phyloP scores from a whole-genome alignment of 129 eudicot species.

The Oenanthe sinensis region DNA sequence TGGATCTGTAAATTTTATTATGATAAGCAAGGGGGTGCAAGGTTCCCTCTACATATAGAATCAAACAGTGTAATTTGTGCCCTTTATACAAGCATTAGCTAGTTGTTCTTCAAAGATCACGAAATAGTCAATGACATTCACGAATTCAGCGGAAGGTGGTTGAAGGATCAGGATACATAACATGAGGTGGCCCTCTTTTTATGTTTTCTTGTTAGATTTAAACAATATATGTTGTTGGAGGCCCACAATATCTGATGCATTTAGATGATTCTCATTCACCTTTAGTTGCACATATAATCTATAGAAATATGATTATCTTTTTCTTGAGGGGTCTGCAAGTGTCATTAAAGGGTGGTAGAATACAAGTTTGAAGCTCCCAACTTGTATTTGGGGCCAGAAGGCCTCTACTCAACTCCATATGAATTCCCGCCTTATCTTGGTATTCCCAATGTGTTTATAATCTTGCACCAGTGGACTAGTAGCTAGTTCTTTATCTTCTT shows the following conservation, averaged over 20 bases:
- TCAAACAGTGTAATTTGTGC: neutral
- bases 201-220: neutral
- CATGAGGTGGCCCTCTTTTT: neutral
- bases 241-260: constrained; percentile 3
- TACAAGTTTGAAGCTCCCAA: neutral
- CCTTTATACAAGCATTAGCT: neutral
- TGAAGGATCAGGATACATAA: neutral
- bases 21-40: neutral
- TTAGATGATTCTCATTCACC: neutral
- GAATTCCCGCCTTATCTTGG: neutral
- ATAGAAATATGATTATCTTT: neutral
- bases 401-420: neutral
- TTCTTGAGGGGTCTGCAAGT: neutral
- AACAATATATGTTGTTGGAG: neutral
- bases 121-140: neutral
- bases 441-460: neutral
- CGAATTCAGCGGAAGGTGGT: constrained; percentile 7
- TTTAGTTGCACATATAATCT: neutral
- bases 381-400: neutral
- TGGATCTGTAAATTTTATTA: neutral
- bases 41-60: neutral
- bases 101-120: neutral
- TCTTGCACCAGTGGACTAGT: neutral
- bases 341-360: neutral
- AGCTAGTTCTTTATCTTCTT: neutral